Conservation (phyloP, 345 rosid species). For the Raphanus raphanistrum region DNA sequence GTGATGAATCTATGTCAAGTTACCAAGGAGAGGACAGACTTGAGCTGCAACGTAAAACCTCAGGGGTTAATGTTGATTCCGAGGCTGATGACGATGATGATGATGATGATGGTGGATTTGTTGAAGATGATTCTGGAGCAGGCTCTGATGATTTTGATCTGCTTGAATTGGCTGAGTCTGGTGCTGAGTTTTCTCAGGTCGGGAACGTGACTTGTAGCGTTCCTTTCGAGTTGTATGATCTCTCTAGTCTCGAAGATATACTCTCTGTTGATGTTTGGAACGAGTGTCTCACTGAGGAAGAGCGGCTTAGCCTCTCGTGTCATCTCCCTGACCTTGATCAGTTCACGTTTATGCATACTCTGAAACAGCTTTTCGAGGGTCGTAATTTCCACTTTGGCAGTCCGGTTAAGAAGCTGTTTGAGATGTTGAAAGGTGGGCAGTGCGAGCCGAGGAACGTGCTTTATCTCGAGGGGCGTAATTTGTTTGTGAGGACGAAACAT, state of each 20-base stretch:
- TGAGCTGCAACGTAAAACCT: slow-evolving; percentile 46
- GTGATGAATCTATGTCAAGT: slow-evolving; percentile 70
- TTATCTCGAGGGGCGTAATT: slow-evolving; percentile 72
- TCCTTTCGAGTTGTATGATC: slow-evolving; percentile 90
- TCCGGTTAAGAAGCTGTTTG: slow-evolving; percentile 75
- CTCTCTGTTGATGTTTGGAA: slow-evolving; percentile 97
- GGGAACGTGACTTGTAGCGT: slow-evolving; percentile 79
- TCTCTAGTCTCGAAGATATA: slow-evolving; percentile 65
- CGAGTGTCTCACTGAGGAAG: slow-evolving; percentile 78
- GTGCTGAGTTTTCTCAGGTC: slow-evolving; percentile 86
- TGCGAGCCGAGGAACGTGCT: slow-evolving; percentile 95
- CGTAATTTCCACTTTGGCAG: slow-evolving; percentile 85
- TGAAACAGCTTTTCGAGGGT: slow-evolving; percentile 79
- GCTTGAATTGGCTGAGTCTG: slow-evolving; percentile 85
- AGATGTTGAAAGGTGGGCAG: slow-evolving; percentile 88
- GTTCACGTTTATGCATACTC: slow-evolving; percentile 56
- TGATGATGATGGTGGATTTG: slow-evolving; percentile 46
- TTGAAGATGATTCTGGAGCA: slow-evolving; percentile 93
- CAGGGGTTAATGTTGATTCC: slow-evolving; percentile 60
- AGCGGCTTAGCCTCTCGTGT: slow-evolving; percentile 63
- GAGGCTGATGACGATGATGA: slow-evolving; percentile 45
- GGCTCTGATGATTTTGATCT: slow-evolving; percentile 98
- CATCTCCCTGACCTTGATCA: slow-evolving; percentile 89
- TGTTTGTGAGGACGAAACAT: slow-evolving; percentile 70
- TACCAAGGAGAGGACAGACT: slow-evolving; percentile 61